Conservation (phyloP, 768 basidiomycete species). For the Trametes meyenii region DNA sequence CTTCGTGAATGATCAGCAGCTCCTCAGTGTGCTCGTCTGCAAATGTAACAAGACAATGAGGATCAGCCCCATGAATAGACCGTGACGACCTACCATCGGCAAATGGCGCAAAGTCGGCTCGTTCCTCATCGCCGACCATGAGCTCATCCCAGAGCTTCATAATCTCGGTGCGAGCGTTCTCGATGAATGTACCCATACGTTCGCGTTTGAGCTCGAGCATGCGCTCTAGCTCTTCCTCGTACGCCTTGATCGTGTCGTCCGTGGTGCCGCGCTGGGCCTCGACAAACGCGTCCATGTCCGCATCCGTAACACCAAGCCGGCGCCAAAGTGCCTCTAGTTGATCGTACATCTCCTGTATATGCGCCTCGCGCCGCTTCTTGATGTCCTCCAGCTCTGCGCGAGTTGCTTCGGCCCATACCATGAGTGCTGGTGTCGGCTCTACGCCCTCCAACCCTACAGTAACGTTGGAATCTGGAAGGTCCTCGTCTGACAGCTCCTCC, state of each 20-base stretch:
- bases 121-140: conserved; percentile 82
- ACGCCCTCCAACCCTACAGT: conserved; percentile 70
- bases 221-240: conserved; percentile 87
- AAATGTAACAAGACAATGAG: conserved; percentile 1
- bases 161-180: conserved; percentile 81
- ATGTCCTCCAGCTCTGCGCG: conserved; percentile 66
- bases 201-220: conserved; percentile 90
- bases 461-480: conserved; percentile 39
- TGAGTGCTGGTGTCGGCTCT: conserved; percentile 75
- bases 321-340: conserved; percentile 91
- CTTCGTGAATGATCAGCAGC: conserved; percentile 79
- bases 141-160: conserved; percentile 81
- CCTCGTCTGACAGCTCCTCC: conserved; percentile 59
- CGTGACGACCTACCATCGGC: conserved; percentile 64
- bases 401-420: conserved; percentile 68
- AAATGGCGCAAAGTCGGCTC: conserved; percentile 78
- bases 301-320: conserved; percentile 77
- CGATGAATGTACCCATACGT: conserved; percentile 83
- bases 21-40: conserved; percentile 90
- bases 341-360: conserved; percentile 94
- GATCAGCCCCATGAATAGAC: no score
- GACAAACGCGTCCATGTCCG: conserved; percentile 90
- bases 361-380: conserved; percentile 73
- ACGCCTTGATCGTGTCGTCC: conserved; percentile 73
- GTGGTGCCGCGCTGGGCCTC: conserved; percentile 84